A percentile compares a stretch with the other conserved stretches of the same genome.
phyloP scores from a whole-genome alignment of 306 rosid genomes.

The Acacia confusa region DNA sequence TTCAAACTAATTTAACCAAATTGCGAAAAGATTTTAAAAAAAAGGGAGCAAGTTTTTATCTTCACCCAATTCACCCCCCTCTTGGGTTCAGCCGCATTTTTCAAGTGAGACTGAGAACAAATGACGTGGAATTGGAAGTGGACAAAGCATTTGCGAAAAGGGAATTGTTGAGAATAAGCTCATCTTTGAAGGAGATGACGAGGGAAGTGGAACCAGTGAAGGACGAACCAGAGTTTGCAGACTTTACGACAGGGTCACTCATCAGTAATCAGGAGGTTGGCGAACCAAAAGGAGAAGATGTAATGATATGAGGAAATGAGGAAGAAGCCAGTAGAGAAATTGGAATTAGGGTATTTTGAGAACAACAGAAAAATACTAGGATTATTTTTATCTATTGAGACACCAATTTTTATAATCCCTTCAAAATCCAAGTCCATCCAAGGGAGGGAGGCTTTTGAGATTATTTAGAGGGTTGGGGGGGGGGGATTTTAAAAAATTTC shows the following conservation, averaged over 20 bases:
- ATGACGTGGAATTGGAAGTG: constrained; percentile 38
- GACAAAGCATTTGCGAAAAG: background rate
- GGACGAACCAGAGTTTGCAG: background rate
- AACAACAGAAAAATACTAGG: no score
- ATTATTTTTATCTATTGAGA: no score
- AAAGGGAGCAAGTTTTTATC: no score
- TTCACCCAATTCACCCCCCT: no score
- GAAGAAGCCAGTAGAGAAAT: constrained; percentile 64
- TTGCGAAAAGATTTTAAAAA: no score
- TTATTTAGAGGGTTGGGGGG: no score
- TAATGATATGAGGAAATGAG: constrained; percentile 33
- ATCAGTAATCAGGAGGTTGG: constrained; percentile 23
- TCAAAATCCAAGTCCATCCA: no score
- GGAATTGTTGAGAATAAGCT: constrained; percentile 36
- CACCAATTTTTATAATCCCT: no score
- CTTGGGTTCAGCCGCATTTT: no score
- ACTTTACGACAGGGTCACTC: constrained; percentile 47
- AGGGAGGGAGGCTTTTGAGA: no score
- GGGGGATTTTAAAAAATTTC: no score
- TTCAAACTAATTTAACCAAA: no score
- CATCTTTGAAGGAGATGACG: constrained; percentile 39
- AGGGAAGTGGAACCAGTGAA: constrained; percentile 33
- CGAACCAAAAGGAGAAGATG: constrained; percentile 66
- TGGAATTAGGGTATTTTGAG: constrained; percentile 42
- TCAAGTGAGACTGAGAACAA: constrained; percentile 42